Percentiles rank a stretch among this genome's conserved stretches.
Evolutionary conservation across 2,329 filamentous ascomycete species (phyloP).

Genomic region (Celoporthe dispersa): DNA sequence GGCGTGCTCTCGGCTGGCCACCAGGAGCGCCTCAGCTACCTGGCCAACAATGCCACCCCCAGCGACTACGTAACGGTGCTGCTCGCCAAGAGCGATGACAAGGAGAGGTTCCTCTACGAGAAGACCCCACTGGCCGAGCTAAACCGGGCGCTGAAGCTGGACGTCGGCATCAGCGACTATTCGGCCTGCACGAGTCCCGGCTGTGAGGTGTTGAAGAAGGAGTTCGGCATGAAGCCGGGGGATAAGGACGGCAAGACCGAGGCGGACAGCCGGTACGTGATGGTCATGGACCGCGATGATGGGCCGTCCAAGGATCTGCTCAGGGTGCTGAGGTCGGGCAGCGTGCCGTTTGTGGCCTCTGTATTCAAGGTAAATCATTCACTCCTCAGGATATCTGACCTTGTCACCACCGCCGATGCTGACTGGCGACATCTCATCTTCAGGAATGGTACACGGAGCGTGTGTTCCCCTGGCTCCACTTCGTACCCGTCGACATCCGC

Average conservation of each 20-base stretch:
- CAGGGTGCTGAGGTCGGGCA: conserved; percentile 66
- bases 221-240: conserved; percentile 53
- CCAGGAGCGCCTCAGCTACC: conserved; percentile 72
- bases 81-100: conserved; percentile 49
- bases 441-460: conserved; percentile 77
- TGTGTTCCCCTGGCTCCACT: conserved; percentile 77
- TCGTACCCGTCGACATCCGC: conserved; percentile 75
- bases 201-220: conserved; percentile 54
- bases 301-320: conserved; percentile 66
- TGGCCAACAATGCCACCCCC: conserved; percentile 62
- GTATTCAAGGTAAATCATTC: conserved; percentile 63
- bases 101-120: conserved; percentile 58
- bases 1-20: conserved; percentile 69
- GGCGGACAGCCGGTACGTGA: conserved; percentile 70
- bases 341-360: conserved; percentile 71
- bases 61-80: conserved; percentile 58
- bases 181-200: conserved; percentile 56
- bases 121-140: conserved; percentile 57
- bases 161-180: conserved; percentile 63
- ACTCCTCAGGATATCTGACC: too few relatives aligned
- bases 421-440: neutral
- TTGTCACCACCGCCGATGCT: neutral
- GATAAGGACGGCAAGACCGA: conserved; percentile 51
- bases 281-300: conserved; percentile 72
- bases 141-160: conserved; percentile 56